Conservation (phyloP, 345 rosid species). For the Moricandia arvensis region DNA sequence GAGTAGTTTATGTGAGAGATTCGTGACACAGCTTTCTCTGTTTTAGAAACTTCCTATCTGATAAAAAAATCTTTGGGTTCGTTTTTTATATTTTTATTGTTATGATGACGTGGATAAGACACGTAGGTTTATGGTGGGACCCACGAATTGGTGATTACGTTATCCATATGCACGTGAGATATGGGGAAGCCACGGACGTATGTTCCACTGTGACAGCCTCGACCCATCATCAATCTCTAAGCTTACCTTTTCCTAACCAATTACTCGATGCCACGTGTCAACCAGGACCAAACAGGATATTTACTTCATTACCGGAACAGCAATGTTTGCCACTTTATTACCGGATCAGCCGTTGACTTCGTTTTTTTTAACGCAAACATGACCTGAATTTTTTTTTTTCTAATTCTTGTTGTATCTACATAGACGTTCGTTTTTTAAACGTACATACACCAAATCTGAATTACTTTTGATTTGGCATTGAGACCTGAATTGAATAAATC, state of each 20-base stretch:
- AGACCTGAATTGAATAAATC: not conserved
- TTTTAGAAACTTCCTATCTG: slow-evolving; percentile 31
- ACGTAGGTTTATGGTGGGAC: slow-evolving; percentile 33
- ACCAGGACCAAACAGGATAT: slow-evolving; percentile 8
- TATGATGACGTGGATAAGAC: slow-evolving; percentile 26
- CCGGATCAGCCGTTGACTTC: not conserved
- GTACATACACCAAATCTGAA: not conserved
- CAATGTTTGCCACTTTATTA: not conserved
- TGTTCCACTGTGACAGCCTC: slow-evolving; percentile 27
- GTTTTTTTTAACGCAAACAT: too few relatives aligned
- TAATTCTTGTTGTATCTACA: too few relatives aligned
- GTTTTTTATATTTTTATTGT: not conserved
- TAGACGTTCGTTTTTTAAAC: not conserved
- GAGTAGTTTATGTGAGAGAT: slow-evolving; percentile 12
- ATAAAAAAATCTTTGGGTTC: slow-evolving; percentile 21
- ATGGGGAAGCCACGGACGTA: slow-evolving; percentile 31
- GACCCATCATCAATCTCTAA: slow-evolving; percentile 27
- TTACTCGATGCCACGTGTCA: not conserved
- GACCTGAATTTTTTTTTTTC: too few relatives aligned
- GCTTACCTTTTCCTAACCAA: slow-evolving; percentile 34
- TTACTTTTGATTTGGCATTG: not conserved
- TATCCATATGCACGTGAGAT: slow-evolving; percentile 55
- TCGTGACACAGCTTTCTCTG: slow-evolving; percentile 30
- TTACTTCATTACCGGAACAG: not conserved
- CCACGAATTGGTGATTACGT: slow-evolving; percentile 37